Conservation (phyloP, 306 rosid species). For the Vigna angularis region DNA sequence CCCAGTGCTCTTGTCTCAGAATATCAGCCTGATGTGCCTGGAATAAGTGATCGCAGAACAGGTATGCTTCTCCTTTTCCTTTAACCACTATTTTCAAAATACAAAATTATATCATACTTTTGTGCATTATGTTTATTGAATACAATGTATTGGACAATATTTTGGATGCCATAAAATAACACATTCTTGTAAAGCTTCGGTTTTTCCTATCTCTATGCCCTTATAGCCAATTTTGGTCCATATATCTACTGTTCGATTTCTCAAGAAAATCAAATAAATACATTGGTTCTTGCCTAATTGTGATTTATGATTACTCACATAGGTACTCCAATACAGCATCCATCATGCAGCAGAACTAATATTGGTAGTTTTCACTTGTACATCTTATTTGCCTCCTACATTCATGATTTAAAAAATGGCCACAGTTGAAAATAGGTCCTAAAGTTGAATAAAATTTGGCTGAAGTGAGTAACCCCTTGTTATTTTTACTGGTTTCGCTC, state of each 20-base stretch:
- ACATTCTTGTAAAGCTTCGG: not conserved
- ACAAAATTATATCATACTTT: too few relatives aligned
- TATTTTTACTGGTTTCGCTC: not conserved
- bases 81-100: too few relatives aligned
- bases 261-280: not conserved
- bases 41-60: not conserved
- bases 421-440: not conserved
- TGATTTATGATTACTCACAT: not conserved
- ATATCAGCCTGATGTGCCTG: not conserved
- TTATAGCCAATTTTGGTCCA: not conserved
- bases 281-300: not conserved
- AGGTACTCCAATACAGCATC: not conserved
- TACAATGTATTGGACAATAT: not conserved
- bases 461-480: not conserved
- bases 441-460: not conserved
- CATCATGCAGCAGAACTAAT: not conserved
- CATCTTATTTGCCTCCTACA: not conserved
- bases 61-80: not conserved
- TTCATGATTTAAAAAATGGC: not conserved
- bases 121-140: not conserved
- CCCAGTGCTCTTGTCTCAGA: not conserved
- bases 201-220: not conserved
- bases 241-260: not conserved
- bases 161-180: not conserved
- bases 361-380: not conserved